Percentiles rank a stretch among this genome's conserved stretches.
Conservation (phyloP, 2,329 filamentous ascomycete species). For the Mycosphaerelloides madeirae region DNA sequence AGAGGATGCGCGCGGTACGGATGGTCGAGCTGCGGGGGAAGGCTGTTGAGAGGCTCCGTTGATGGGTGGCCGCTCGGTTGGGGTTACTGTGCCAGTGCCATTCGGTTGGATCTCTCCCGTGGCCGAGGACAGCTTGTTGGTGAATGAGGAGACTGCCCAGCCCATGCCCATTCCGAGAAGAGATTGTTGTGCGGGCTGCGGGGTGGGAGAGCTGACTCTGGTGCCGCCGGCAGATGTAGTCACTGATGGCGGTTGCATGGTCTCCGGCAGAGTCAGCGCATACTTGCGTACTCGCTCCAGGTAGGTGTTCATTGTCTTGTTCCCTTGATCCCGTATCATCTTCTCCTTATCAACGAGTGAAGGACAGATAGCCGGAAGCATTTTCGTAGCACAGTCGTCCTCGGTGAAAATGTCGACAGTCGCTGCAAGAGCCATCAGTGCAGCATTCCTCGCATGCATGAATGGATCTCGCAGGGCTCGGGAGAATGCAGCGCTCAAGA, state of each 20-base stretch:
- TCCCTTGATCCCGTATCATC: conserved; percentile 83
- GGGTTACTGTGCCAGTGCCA: conserved; percentile 35
- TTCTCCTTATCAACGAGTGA: conserved; percentile 92
- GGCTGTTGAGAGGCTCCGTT: conserved; percentile 29
- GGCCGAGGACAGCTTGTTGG: conserved; percentile 81
- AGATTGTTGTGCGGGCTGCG: conserved; percentile 45
- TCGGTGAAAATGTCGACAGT: conserved; percentile 83
- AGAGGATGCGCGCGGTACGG: conserved; percentile 28
- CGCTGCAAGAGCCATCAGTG: conserved; percentile 77
- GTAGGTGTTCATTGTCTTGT: conserved; percentile 83
- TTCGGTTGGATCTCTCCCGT: conserved; percentile 76
- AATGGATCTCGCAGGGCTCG: conserved; percentile 89
- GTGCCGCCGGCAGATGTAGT: conserved; percentile 46
- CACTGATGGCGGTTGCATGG: conserved; percentile 61
- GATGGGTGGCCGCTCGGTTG: conserved; percentile 34
- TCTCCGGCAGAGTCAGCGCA: conserved; percentile 72
- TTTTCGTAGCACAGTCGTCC: conserved; percentile 78
- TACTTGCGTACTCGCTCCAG: conserved; percentile 77
- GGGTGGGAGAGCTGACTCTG: conserved; percentile 73
- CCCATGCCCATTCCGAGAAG: conserved; percentile 63
- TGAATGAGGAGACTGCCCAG: conserved; percentile 98
- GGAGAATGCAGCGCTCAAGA: conserved; percentile 86
- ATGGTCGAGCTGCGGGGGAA: conserved; percentile 23
- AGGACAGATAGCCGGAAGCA: conserved; percentile 80
- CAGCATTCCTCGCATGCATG: conserved; percentile 85